Percentiles rank a stretch among this genome's conserved stretches.
These are phyloP conservation scores for Psilocybe azurescens DNA, from an alignment of 768 basidiomycete species.

Conservation along the genomic window DNA sequence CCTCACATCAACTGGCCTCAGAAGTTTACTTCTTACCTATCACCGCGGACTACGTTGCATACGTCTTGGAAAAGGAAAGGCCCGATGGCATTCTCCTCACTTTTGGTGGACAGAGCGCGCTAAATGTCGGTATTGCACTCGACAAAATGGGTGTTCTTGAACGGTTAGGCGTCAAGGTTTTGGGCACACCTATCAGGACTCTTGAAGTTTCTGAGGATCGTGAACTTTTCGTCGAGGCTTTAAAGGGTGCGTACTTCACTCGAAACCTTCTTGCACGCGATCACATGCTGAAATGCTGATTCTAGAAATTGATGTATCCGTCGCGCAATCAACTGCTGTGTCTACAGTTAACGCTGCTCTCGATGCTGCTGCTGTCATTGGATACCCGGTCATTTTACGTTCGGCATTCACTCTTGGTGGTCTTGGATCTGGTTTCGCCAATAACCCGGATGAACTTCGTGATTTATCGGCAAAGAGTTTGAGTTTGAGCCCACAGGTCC, in stretches of 20 bases:
- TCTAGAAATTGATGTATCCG: constrained; percentile 96
- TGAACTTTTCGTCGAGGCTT: constrained; percentile 93
- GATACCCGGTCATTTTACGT: constrained; percentile 97
- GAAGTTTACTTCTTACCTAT: constrained; percentile 98
- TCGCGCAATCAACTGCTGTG: constrained; percentile 94
- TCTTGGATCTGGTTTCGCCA: constrained; percentile 97
- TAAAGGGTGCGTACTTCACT: constrained; percentile 72
- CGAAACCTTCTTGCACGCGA: not conserved
- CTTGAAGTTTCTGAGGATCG: constrained; percentile 97
- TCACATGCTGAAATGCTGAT: not conserved
- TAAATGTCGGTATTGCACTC: constrained; percentile 96
- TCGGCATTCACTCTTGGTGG: constrained; percentile 98
- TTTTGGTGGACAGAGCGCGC: constrained; percentile 96
- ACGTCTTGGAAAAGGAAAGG: constrained; percentile 97
- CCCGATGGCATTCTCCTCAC: constrained; percentile 98
- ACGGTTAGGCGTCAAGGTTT: constrained; percentile 88
- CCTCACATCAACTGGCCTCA: constrained; percentile 94
- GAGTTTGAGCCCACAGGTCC: constrained; percentile 90
- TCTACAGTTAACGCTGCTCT: constrained; percentile 95
- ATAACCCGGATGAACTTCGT: constrained; percentile 91
- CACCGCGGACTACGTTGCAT: constrained; percentile 97
- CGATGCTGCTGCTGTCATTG: constrained; percentile 87
- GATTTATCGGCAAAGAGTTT: constrained; percentile 93
- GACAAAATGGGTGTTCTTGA: constrained; percentile 97
- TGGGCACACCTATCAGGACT: constrained; percentile 94